These are phyloP conservation scores for Gypsophila paniculata DNA, from an alignment of 179 eudicot species.

Conservation along the genomic window DNA sequence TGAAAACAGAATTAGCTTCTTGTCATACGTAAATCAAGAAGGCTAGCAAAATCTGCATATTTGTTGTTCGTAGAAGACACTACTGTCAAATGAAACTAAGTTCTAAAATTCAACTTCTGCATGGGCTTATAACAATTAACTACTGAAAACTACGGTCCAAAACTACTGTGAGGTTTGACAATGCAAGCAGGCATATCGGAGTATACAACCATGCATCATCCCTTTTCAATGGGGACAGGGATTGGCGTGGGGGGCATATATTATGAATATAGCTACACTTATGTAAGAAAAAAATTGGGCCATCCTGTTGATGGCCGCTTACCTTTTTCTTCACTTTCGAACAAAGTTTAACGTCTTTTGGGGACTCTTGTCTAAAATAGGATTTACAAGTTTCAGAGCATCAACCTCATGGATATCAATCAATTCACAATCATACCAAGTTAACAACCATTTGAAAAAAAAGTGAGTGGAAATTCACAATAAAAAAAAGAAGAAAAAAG, in stretches of 20 bases:
- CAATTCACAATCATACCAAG: neutral
- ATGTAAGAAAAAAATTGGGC: neutral
- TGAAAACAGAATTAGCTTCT: conserved; percentile 25
- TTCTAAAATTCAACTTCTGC: neutral
- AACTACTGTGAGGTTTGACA: neutral
- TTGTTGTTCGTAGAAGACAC: neutral
- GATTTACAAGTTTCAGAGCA: neutral
- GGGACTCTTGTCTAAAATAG: neutral
- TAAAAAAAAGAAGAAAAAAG: neutral
- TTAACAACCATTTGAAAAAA: neutral
- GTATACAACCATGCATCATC: neutral
- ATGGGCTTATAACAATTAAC: neutral
- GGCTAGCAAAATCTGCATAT: neutral
- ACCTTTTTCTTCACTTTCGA: too few species aligned
- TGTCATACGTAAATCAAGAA: conserved; percentile 5
- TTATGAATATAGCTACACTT: neutral
- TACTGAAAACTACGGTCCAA: neutral
- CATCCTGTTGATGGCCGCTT: neutral
- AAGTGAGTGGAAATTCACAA: neutral
- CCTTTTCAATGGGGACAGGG: neutral
- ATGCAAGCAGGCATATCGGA: neutral
- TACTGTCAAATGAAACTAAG: conserved; percentile 1
- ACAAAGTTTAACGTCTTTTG: too few species aligned
- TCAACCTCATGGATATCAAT: neutral
- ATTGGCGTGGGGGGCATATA: neutral